Evolutionary conservation across 2,329 filamentous ascomycete genomes (phyloP).

Genomic region (Microdochium bolleyi): DNA sequence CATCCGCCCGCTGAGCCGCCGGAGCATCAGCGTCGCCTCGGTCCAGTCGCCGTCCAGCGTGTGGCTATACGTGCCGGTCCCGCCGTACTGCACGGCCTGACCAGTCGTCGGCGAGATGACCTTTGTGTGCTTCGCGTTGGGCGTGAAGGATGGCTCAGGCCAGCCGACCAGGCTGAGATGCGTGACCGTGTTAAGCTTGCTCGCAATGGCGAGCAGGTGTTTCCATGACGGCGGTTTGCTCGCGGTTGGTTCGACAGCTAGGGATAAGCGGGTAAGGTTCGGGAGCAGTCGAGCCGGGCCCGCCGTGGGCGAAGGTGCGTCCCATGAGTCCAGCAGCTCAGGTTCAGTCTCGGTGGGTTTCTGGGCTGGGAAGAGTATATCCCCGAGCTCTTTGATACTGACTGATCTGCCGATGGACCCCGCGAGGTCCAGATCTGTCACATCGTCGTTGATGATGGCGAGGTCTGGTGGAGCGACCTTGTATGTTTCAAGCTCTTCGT

Average conservation of each 20-base stretch:
- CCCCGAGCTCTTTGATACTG: slow-evolving; percentile 40
- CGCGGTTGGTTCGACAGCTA: slow-evolving; percentile 36
- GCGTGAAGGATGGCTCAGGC: slow-evolving; percentile 52
- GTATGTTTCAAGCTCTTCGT: slow-evolving; percentile 17
- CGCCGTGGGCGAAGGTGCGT: slow-evolving; percentile 24
- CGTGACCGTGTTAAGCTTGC: slow-evolving; percentile 45
- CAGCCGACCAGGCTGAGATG: slow-evolving; percentile 55
- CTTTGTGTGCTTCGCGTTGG: slow-evolving; percentile 40
- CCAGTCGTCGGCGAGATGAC: slow-evolving; percentile 34
- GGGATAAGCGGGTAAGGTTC: slow-evolving; percentile 52
- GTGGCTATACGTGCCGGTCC: slow-evolving; percentile 50
- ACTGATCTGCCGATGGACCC: slow-evolving; percentile 42
- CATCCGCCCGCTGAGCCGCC: slow-evolving; percentile 42
- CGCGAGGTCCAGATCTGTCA: slow-evolving; percentile 46
- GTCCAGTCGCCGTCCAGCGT: slow-evolving; percentile 50
- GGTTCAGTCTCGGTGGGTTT: slow-evolving; percentile 10
- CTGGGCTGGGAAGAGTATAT: slow-evolving; percentile 38
- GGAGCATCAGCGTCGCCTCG: slow-evolving; percentile 48
- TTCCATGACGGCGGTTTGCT: slow-evolving; percentile 42
- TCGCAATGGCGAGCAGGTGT: slow-evolving; percentile 45
- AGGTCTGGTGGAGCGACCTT: slow-evolving; percentile 16
- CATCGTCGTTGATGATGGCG: slow-evolving; percentile 30
- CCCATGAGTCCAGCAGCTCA: slow-evolving; percentile 44
- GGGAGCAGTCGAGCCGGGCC: slow-evolving; percentile 34
- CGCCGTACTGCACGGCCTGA: slow-evolving; percentile 39